These are phyloP conservation scores for Phytophthora citrophthora DNA, from an alignment of 352 stramenopile species.

Conservation along the genomic window DNA sequence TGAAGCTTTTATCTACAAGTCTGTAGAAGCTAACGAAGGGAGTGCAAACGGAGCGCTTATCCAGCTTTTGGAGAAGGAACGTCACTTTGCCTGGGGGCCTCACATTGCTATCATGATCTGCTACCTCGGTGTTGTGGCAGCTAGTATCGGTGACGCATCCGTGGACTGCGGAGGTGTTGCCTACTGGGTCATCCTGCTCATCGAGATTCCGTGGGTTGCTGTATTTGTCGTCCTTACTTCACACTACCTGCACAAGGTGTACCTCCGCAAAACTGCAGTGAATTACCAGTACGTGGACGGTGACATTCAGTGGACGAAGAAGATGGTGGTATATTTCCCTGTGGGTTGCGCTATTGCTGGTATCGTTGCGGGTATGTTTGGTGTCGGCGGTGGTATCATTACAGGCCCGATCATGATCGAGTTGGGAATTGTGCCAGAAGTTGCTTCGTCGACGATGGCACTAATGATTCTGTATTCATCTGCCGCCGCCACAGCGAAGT, in stretches of 20 bases:
- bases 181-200: slow-evolving; percentile 55
- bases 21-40: background rate
- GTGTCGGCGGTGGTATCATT: slow-evolving; percentile 61
- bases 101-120: slow-evolving; percentile 44
- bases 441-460: slow-evolving; percentile 52
- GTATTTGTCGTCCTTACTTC: slow-evolving; percentile 39
- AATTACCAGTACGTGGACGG: slow-evolving; percentile 41
- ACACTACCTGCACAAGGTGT: slow-evolving; percentile 35
- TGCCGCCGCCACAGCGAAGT: slow-evolving; percentile 50
- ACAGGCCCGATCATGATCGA: slow-evolving; percentile 68
- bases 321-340: slow-evolving; percentile 45
- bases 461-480: slow-evolving; percentile 62
- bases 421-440: slow-evolving; percentile 57
- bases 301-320: slow-evolving; percentile 46
- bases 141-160: slow-evolving; percentile 33
- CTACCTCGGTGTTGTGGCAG: slow-evolving; percentile 36
- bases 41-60: background rate
- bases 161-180: slow-evolving; percentile 43
- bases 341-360: slow-evolving; percentile 40
- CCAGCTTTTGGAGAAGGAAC: slow-evolving; percentile 33
- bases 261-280: slow-evolving; percentile 39
- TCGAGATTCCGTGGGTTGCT: slow-evolving; percentile 57
- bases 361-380: slow-evolving; percentile 54
- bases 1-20: slow-evolving; percentile 63
- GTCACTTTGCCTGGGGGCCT: slow-evolving; percentile 38